Evolutionary conservation across 2,329 filamentous ascomycete species (phyloP).

Genomic region (Epichloe amarillans): DNA sequence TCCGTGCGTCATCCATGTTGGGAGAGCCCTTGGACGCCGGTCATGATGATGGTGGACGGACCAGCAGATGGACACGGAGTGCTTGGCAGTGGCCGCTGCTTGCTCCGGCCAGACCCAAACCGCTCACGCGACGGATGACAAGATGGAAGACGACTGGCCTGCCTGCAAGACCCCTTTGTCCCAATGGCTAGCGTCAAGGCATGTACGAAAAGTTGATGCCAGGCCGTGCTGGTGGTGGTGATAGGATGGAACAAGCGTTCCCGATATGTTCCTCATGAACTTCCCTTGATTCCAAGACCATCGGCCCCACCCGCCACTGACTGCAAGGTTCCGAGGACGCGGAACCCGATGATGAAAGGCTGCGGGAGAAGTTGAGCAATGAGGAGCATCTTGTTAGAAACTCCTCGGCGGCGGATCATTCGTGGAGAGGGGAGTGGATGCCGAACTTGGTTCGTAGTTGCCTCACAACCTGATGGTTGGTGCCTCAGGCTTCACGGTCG

Average conservation of each 20-base stretch:
- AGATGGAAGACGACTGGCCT: too few species aligned
- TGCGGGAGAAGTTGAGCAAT: neutral
- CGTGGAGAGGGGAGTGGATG: too few species aligned
- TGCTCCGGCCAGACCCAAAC: neutral
- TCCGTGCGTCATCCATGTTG: neutral
- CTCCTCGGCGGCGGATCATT: too few species aligned
- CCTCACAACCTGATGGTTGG: neutral
- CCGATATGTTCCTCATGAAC: too few species aligned
- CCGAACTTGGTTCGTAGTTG: neutral
- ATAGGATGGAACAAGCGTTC: too few species aligned
- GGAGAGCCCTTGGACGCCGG: too few species aligned
- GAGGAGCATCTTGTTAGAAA: too few species aligned
- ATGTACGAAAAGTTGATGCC: too few species aligned
- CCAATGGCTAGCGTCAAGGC: too few species aligned
- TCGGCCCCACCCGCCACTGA: neutral
- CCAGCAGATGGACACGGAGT: too few species aligned
- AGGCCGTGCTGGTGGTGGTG: neutral
- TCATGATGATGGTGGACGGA: too few species aligned
- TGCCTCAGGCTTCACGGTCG: neutral
- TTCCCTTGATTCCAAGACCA: neutral
- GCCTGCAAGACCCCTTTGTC: too few species aligned
- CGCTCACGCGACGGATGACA: neutral
- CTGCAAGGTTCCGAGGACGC: conserved; percentile 1
- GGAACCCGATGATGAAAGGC: neutral
- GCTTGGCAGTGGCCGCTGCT: neutral